These are phyloP conservation scores for Mycocalia duriaeana DNA, from an alignment of 1,284 basidiomycete species.

Conservation along the genomic window DNA sequence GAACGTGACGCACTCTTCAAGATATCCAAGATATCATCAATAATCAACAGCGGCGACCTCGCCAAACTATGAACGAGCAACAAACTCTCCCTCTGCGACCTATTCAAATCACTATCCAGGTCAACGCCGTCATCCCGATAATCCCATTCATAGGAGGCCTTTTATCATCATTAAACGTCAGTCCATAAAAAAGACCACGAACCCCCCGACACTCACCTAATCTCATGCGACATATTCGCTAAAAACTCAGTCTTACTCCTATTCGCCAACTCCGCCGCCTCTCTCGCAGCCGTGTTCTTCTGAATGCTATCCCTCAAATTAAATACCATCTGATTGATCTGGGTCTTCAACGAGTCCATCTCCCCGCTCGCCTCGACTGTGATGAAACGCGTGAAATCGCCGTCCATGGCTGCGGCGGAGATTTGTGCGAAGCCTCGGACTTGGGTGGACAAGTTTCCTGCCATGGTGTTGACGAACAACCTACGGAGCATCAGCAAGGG, in stretches of 20 bases:
- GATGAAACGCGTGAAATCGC: conserved; percentile 98
- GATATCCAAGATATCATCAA: conserved; percentile 97
- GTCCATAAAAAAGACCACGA: conserved; percentile 5
- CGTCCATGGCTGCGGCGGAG: conserved; percentile 96
- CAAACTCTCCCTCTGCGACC: conserved; percentile 91
- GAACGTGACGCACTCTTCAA: conserved; percentile 77
- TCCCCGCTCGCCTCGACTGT: conserved; percentile 98
- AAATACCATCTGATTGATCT: conserved; percentile 99
- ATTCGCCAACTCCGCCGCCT: conserved; percentile 96
- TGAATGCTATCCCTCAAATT: conserved; percentile 96
- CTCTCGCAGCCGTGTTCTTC: conserved; percentile 97
- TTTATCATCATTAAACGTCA: conserved; percentile 10
- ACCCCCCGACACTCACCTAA: conserved; percentile 66
- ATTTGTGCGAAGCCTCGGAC: conserved; percentile 99
- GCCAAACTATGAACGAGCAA: conserved; percentile 95
- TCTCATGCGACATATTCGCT: conserved; percentile 97
- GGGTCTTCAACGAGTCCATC: conserved; percentile 99
- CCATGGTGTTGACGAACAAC: conserved; percentile 94
- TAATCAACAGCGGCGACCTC: conserved; percentile 90
- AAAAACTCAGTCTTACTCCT: conserved; percentile 96
- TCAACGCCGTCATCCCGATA: conserved; percentile 98
- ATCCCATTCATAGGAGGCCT: conserved; percentile 99
- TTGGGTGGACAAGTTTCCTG: conserved; percentile 94
- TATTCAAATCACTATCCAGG: conserved; percentile 89
- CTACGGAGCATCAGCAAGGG: conserved; percentile 25